Percentiles rank a stretch among this genome's conserved stretches.
Conservation (phyloP, 495 filamentous ascomycete genomes). For the Hypoxylon subgilvum region DNA sequence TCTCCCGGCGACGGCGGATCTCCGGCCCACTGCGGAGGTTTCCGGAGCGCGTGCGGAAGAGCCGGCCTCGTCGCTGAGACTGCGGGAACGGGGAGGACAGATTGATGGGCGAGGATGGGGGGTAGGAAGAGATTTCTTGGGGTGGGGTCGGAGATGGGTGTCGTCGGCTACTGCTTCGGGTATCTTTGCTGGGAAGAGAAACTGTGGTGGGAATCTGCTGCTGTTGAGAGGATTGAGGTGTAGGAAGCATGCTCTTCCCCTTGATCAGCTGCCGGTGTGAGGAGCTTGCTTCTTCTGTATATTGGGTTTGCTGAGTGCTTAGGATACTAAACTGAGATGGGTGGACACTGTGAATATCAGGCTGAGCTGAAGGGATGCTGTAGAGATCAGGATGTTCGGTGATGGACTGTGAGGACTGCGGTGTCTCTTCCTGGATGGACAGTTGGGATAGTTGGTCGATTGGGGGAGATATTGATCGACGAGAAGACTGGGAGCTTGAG, state of each 20-base stretch:
- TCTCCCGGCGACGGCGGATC: slow-evolving; percentile 28
- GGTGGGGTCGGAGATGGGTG: not conserved
- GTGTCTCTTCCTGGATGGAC: slow-evolving; percentile 26
- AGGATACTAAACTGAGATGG: not conserved
- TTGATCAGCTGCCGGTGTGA: slow-evolving; percentile 11
- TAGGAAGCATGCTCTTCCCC: not conserved
- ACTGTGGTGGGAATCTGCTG: too few relatives aligned
- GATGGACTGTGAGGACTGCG: slow-evolving; percentile 19
- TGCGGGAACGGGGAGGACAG: too few relatives aligned
- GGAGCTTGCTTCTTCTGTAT: slow-evolving; percentile 18
- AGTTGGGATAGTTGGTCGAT: slow-evolving; percentile 24
- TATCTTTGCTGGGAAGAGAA: not conserved
- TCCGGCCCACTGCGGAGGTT: slow-evolving; percentile 28
- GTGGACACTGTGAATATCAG: not conserved
- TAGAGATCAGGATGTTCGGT: slow-evolving; percentile 3
- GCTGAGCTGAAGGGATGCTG: slow-evolving; percentile 1
- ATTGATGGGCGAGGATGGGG: slow-evolving; percentile 1
- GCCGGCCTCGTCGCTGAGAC: slow-evolving; percentile 20
- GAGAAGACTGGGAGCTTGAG: slow-evolving; percentile 15
- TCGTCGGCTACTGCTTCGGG: not conserved
- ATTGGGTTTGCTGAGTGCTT: slow-evolving; percentile 10
- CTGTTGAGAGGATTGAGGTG: not conserved
- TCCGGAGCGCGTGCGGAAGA: slow-evolving; percentile 39
- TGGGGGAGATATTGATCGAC: slow-evolving; percentile 17
- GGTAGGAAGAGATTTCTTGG: too few relatives aligned